Conservation (phyloP, 169 alveolate genomes). For the Plasmodium coatneyi region DNA sequence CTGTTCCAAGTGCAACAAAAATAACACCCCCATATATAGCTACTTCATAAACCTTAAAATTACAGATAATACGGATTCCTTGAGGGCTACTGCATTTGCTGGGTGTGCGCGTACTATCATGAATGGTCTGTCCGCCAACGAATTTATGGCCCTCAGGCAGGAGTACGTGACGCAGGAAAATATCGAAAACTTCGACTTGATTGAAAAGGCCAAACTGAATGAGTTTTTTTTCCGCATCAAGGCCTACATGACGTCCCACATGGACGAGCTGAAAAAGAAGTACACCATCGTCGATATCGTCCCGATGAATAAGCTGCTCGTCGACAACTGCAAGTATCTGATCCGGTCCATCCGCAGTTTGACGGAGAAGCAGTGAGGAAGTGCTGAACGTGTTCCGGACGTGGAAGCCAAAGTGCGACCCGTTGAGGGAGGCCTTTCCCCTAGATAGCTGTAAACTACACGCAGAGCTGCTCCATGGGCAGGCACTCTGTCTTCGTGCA, state of each 20-base stretch:
- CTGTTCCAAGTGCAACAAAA: slow-evolving; percentile 80
- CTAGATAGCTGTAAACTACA: neutral
- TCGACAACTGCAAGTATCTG: slow-evolving; percentile 43
- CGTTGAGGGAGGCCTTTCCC: neutral
- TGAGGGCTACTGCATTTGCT: slow-evolving; percentile 82
- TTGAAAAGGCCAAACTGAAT: slow-evolving; percentile 44
- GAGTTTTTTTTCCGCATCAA: slow-evolving; percentile 63
- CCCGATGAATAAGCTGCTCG: slow-evolving; percentile 26
- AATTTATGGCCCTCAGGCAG: slow-evolving; percentile 48
- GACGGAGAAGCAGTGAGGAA: slow-evolving; percentile 1
- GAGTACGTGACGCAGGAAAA: slow-evolving; percentile 45
- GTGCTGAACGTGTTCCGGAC: neutral
- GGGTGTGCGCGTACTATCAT: slow-evolving; percentile 78
- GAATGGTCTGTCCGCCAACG: slow-evolving; percentile 72
- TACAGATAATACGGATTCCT: slow-evolving; percentile 78
- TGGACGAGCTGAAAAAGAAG: slow-evolving; percentile 60
- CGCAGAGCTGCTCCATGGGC: neutral
- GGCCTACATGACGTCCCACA: slow-evolving; percentile 67
- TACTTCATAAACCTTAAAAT: slow-evolving; percentile 80
- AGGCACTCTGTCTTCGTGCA: neutral
- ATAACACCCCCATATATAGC: slow-evolving; percentile 77
- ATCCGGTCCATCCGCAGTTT: slow-evolving; percentile 15
- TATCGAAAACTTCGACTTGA: slow-evolving; percentile 50
- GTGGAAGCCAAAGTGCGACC: neutral
- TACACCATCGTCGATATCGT: slow-evolving; percentile 42